Evolutionary conservation across 2,329 filamentous ascomycete genomes (phyloP).

Genomic region (Diaporthe capsici): DNA sequence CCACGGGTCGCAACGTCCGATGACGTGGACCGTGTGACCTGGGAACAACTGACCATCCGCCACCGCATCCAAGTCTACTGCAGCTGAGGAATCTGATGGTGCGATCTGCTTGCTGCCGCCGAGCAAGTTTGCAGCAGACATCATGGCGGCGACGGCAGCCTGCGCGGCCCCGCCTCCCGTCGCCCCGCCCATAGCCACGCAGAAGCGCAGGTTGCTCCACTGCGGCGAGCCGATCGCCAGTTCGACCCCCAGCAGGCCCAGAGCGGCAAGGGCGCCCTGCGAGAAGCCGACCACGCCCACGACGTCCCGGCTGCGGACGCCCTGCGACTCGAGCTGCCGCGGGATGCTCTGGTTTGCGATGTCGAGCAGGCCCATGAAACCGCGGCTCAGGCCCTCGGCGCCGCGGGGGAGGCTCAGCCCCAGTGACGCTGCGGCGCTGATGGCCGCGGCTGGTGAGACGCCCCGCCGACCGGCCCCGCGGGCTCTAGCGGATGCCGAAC

Average conservation of each 20-base stretch:
- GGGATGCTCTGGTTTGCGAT: slow-evolving; percentile 27
- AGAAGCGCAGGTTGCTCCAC: slow-evolving; percentile 21
- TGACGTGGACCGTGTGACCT: slow-evolving; percentile 42
- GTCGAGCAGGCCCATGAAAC: slow-evolving; percentile 19
- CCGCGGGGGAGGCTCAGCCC: slow-evolving; percentile 6
- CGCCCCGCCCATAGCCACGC: slow-evolving; percentile 15
- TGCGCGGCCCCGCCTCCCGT: slow-evolving; percentile 40
- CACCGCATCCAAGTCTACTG: background rate
- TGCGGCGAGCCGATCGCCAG: slow-evolving; percentile 39
- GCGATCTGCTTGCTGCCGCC: background rate
- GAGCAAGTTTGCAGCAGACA: slow-evolving; percentile 17
- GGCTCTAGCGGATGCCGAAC: slow-evolving; percentile 16
- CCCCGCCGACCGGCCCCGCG: slow-evolving; percentile 38
- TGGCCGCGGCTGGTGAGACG: slow-evolving; percentile 42
- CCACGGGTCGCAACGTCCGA: slow-evolving; percentile 44
- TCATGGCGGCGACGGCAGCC: slow-evolving; percentile 41
- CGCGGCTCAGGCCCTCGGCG: slow-evolving; percentile 14
- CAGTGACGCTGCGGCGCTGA: slow-evolving; percentile 34
- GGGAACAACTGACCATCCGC: slow-evolving; percentile 22
- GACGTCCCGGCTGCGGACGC: slow-evolving; percentile 40
- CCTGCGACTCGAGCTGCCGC: slow-evolving; percentile 18
- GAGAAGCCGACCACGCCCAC: slow-evolving; percentile 53
- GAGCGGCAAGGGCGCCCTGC: slow-evolving; percentile 49
- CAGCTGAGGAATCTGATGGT: background rate
- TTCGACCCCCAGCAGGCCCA: slow-evolving; percentile 40